Conservation (phyloP, 805 yeast genomes). For the Barnettozyma sp. region DNA sequence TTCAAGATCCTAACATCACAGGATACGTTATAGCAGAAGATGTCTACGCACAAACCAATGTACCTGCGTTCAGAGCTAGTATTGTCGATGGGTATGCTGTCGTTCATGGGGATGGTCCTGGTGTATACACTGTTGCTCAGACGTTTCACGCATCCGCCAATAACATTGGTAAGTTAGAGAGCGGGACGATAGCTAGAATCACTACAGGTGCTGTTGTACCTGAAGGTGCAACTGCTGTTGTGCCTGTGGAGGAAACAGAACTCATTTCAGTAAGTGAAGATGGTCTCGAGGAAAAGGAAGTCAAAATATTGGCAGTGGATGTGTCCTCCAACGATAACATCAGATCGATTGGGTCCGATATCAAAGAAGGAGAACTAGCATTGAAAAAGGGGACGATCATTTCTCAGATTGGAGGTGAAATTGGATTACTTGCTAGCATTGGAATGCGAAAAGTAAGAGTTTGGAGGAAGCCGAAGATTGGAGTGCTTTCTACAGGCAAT, state of each 20-base stretch:
- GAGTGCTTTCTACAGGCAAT: slow-evolving; percentile 46
- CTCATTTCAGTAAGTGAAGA: slow-evolving; percentile 30
- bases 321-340: slow-evolving; percentile 39
- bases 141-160: slow-evolving; percentile 37
- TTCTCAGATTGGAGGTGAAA: slow-evolving; percentile 41
- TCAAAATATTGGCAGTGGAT: slow-evolving; percentile 33
- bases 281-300: slow-evolving; percentile 36
- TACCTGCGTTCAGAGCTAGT: slow-evolving; percentile 47
- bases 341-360: slow-evolving; percentile 42
- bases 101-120: slow-evolving; percentile 38
- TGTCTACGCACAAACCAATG: slow-evolving; percentile 31
- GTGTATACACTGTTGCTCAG: slow-evolving; percentile 33
- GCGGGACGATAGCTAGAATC: slow-evolving; percentile 37
- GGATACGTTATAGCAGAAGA: slow-evolving; percentile 40
- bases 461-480: slow-evolving; percentile 36
- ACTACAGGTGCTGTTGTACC: slow-evolving; percentile 56
- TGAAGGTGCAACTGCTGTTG: slow-evolving; percentile 45
- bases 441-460: slow-evolving; percentile 36
- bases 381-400: slow-evolving; percentile 32
- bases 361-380: slow-evolving; percentile 32
- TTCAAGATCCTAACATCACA: slow-evolving; percentile 26
- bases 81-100: slow-evolving; percentile 55
- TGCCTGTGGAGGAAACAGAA: slow-evolving; percentile 47
- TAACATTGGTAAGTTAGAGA: slow-evolving; percentile 14
- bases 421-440: slow-evolving; percentile 42